Evolutionary conservation across 1,284 basidiomycete species (phyloP), one percentile per base, ranked within the genome.

Genomic region (Sparassis latifolia): DNA sequence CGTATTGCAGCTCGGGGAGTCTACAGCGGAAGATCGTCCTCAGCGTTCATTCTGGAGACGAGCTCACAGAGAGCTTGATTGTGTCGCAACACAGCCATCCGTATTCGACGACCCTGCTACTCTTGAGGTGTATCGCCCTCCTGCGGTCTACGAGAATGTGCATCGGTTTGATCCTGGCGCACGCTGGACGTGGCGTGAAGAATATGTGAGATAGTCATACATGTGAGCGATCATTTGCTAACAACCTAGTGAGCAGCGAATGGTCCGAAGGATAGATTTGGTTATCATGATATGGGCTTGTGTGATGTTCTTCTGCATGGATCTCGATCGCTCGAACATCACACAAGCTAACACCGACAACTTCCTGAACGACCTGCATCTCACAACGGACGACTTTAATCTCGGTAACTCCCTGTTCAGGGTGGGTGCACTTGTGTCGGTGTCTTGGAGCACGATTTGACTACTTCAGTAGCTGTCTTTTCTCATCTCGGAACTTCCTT

Each of bases 141-240:
- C 74, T 49, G 66, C 72, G 3, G 61, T 72, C 2, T 86, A 82
- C 55, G 85, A 87, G 64, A 85, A 82, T 57, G 53, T 71, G 1
- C 81, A 86, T 57, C 72, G 82, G 6, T 87, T 89, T 56, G 80
- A 89, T 59, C 77, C 79, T 0, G 63, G 69, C 10, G 81, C 80
- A 32, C 74, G 85, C 3, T 89, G 86, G 86, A 87, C 84, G 1
- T 76, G 75, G 61, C 63, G 76, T 33, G 85, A 90, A 60, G 85
- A 89, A 64, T 70, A 66, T 60, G 78, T 78, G 47, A 50, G 20
- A 53, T 27, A 10, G 39, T 29, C 32, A 31, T n/a, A 5, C 33
- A 9, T 4, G 37, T 30, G 7, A 42, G 39, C 35, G 12, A 7
- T 37, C 35, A 6, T 6, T 7, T 37, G 35, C 12, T 37, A 12